phyloP scores from a whole-genome alignment of 257 asterid species.

The Avicennia marina region DNA sequence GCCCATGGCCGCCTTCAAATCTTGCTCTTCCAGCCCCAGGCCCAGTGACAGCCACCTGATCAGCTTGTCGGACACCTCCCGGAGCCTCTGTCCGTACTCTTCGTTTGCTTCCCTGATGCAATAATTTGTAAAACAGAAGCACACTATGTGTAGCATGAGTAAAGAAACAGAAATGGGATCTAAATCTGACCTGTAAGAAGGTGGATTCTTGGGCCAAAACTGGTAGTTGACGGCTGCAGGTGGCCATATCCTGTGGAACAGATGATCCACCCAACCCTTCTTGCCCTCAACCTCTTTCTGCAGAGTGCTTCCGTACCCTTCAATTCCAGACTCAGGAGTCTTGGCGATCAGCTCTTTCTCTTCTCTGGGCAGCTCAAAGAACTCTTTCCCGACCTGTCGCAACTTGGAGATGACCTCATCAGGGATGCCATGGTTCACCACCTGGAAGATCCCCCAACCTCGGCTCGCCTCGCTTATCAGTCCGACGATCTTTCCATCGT shows the following conservation, averaged over 20 bases:
- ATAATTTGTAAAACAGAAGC: slow-evolving; percentile 65
- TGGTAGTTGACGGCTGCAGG: slow-evolving; percentile 43
- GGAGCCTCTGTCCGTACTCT: slow-evolving; percentile 43
- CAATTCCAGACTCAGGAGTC: slow-evolving; percentile 35
- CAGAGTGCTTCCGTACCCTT: slow-evolving; percentile 65
- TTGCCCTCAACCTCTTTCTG: too few species aligned
- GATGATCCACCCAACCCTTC: slow-evolving; percentile 94
- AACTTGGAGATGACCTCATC: slow-evolving; percentile 28
- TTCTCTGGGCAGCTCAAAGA: slow-evolving; percentile 45
- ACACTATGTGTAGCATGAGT: too few species aligned
- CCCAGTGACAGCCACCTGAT: slow-evolving; percentile 53
- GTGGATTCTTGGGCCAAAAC: slow-evolving; percentile 74
- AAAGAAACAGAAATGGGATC: too few species aligned
- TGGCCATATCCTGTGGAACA: slow-evolving; percentile 76
- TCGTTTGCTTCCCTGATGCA: slow-evolving; percentile 71
- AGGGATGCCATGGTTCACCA: slow-evolving; percentile 61
- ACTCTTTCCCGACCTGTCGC: slow-evolving; percentile 46
- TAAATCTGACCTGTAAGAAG: too few species aligned
- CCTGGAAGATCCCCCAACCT: slow-evolving; percentile 64
- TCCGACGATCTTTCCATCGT: slow-evolving; percentile 16
- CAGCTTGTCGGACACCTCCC: slow-evolving; percentile 44
- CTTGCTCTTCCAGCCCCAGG: slow-evolving; percentile 49
- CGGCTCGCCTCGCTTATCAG: slow-evolving; percentile 33
- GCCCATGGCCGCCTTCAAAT: slow-evolving; percentile 47
- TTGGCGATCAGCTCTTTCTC: slow-evolving; percentile 51